phyloP scores from a whole-genome alignment of 768 basidiomycete species.

The Podaxis sp. region DNA sequence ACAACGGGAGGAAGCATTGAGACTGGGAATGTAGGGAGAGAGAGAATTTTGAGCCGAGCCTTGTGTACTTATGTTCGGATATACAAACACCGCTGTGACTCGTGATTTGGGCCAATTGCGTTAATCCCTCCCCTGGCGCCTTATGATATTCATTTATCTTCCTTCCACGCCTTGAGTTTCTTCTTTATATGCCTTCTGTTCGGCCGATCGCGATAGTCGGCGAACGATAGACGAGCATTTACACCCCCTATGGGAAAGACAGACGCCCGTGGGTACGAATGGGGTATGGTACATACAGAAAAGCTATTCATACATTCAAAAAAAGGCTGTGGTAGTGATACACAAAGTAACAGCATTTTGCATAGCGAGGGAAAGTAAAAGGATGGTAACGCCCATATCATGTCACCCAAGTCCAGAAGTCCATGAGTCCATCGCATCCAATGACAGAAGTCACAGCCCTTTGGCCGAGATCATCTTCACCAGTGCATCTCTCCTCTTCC shows the following conservation, averaged over 20 bases:
- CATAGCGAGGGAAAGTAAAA: neutral
- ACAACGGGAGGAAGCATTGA: neutral
- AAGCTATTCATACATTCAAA: constrained; percentile 3
- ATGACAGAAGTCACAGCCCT: neutral
- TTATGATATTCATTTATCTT: neutral
- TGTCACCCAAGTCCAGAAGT: too few species aligned
- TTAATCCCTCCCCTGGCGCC: constrained; percentile 1
- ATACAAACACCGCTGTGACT: neutral
- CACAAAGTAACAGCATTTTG: too few species aligned
- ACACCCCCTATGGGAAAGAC: too few species aligned
- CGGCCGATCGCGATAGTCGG: too few species aligned
- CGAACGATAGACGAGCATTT: too few species aligned
- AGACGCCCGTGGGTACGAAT: neutral
- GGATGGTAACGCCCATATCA: too few species aligned
- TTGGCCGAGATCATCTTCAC: constrained; percentile 4
- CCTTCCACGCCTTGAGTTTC: neutral
- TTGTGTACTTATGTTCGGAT: too few species aligned
- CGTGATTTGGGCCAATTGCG: constrained; percentile 6
- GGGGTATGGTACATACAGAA: neutral
- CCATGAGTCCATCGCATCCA: neutral
- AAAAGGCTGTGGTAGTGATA: neutral
- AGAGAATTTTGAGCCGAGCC: neutral
- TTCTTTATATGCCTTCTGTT: too few species aligned
- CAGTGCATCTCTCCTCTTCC: constrained; percentile 3
- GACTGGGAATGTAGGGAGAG: neutral